Conservation (phyloP, 1,284 basidiomycete genomes). For the Amylostereum chailletii region DNA sequence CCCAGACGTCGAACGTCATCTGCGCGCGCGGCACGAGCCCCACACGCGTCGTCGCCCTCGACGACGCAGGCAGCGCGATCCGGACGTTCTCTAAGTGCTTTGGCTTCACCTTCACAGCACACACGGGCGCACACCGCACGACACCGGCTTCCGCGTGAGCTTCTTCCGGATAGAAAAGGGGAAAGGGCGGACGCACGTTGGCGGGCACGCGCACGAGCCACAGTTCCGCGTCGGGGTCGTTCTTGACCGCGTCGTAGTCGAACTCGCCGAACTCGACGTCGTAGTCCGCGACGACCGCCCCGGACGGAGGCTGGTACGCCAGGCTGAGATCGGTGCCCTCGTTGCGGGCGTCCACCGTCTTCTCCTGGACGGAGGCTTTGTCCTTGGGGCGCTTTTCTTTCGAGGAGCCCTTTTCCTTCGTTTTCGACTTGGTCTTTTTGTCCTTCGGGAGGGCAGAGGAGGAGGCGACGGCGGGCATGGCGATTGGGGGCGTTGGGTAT, state of each 20-base stretch:
- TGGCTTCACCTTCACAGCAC: conserved; percentile 43
- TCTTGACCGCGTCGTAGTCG: conserved; percentile 58
- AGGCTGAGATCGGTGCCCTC: conserved; percentile 45
- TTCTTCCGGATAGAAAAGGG: background rate
- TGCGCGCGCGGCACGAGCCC: conserved; percentile 45
- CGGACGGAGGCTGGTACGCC: conserved; percentile 47
- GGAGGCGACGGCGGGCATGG: no score
- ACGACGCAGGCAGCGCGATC: conserved; percentile 33
- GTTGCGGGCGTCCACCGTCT: conserved; percentile 18
- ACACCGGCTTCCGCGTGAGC: background rate
- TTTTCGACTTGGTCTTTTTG: no score
- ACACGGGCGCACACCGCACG: conserved; percentile 2
- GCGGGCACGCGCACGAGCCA: conserved; percentile 65
- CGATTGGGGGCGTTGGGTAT: no score
- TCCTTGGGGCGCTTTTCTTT: no score
- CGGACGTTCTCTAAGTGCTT: conserved; percentile 47
- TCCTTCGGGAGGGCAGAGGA: no score
- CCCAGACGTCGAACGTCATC: conserved; percentile 55
- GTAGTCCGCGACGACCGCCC: conserved; percentile 34
- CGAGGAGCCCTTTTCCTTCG: no score
- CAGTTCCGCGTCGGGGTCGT: conserved; percentile 48
- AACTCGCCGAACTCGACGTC: conserved; percentile 42
- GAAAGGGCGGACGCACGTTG: conserved; percentile 32
- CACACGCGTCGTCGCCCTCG: conserved; percentile 23
- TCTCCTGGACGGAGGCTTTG: no score